These are phyloP conservation scores for Chaetomium fimeti DNA, from an alignment of 495 filamentous ascomycete species.

Conservation along the genomic window DNA sequence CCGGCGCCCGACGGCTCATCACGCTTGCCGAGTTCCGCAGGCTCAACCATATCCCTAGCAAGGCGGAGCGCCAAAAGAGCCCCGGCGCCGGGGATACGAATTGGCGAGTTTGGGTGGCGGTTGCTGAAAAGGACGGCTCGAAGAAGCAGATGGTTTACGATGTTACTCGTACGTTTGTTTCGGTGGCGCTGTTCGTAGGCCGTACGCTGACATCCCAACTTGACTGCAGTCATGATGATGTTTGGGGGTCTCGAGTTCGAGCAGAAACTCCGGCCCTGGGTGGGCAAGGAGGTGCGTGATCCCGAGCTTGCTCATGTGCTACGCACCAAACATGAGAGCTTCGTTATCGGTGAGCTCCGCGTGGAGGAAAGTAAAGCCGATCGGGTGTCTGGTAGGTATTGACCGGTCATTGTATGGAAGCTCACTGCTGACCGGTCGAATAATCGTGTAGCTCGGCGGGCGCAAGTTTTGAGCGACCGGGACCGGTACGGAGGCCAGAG, in stretches of 20 bases:
- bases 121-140: background rate
- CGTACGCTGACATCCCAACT: background rate
- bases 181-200: background rate
- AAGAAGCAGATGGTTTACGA: conserved; percentile 7
- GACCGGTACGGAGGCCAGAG: background rate
- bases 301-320: background rate
- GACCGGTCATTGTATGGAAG: background rate
- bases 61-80: background rate
- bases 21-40: background rate
- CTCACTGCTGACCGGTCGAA: background rate
- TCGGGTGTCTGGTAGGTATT: background rate
- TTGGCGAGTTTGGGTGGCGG: conserved; percentile 10
- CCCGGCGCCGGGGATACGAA: background rate
- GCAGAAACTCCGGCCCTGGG: background rate
- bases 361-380: background rate
- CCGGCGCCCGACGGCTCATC: background rate
- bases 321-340: background rate
- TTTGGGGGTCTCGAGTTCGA: background rate
- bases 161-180: conserved; percentile 11
- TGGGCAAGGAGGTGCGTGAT: conserved; percentile 9
- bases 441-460: background rate
- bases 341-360: conserved; percentile 7
- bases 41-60: background rate
- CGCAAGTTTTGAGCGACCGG: background rate
- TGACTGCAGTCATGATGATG: conserved; percentile 7